Conservation (phyloP, 345 rosid species). For the Atalantia buxifolia region DNA sequence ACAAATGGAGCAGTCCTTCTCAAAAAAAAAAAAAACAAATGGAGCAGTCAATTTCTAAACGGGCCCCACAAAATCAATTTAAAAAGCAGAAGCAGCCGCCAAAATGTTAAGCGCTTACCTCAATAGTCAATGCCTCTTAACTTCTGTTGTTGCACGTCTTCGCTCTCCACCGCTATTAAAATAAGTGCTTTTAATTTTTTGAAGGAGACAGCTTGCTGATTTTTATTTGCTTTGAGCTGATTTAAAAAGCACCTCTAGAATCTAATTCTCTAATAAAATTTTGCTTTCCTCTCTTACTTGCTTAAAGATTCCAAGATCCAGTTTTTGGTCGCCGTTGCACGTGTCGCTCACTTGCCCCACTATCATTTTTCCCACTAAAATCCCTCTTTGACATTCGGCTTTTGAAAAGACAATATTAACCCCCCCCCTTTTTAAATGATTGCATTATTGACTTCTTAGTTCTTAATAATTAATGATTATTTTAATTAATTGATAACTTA, state of each 20-base stretch:
- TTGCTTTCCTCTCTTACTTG: background rate
- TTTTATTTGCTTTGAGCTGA: background rate
- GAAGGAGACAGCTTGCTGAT: background rate
- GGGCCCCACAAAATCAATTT: background rate
- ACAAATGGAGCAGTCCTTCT: too few species aligned
- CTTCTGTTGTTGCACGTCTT: background rate
- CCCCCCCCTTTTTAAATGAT: background rate
- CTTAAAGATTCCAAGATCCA: constrained; percentile 13
- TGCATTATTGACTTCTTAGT: background rate
- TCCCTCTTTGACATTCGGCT: background rate
- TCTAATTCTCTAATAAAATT: background rate
- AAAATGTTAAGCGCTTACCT: too few species aligned
- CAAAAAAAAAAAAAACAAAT: too few species aligned
- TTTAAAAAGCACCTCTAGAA: background rate
- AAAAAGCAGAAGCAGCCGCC: background rate
- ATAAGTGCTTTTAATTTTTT: background rate
- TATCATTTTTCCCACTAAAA: background rate
- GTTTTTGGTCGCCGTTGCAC: background rate
- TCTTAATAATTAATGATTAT: too few species aligned
- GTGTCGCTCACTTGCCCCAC: background rate
- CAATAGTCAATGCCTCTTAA: too few species aligned
- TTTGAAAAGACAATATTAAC: background rate
- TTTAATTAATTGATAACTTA: too few species aligned
- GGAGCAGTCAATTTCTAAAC: background rate
- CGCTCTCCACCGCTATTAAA: background rate